Conservation (phyloP, 805 yeast species). For the Teunomyces cretensis region DNA sequence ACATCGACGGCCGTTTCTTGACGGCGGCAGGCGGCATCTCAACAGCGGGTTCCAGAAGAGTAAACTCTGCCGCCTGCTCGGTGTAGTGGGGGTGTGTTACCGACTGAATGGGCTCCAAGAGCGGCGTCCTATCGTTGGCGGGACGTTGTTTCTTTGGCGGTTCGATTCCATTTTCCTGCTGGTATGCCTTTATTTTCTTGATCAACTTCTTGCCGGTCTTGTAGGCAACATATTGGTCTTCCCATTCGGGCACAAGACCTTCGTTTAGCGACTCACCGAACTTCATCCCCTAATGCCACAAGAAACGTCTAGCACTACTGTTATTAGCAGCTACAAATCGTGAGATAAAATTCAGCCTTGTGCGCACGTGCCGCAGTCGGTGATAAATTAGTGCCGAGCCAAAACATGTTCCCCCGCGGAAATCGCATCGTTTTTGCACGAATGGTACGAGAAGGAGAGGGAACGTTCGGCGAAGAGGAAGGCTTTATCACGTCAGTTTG, state of each 20-base stretch:
- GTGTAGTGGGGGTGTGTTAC: not conserved
- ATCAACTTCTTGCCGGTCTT: conserved; percentile 58
- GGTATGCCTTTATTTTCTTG: conserved; percentile 29
- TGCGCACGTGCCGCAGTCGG: not conserved
- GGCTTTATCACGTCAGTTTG: too few relatives aligned
- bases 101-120: not conserved
- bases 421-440: too few relatives aligned
- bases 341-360: conserved; percentile 1
- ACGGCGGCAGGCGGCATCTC: not conserved
- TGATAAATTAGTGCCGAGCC: too few relatives aligned
- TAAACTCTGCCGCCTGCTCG: not conserved
- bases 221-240: conserved; percentile 73
- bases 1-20: conserved; percentile 18
- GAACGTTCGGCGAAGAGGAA: too few relatives aligned
- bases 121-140: conserved; percentile 5
- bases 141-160: not conserved
- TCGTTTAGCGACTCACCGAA: conserved; percentile 67
- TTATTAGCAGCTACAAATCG: not conserved
- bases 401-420: too few relatives aligned
- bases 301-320: not conserved
- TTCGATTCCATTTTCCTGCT: not conserved
- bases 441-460: too few relatives aligned
- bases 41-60: not conserved
- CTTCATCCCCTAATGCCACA: conserved; percentile 46
- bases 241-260: conserved; percentile 85